Percentiles rank a stretch among this genome's conserved stretches.
phyloP scores from a whole-genome alignment of 139 green algal genomes.

The Chlamydomonas sphaeroides region DNA sequence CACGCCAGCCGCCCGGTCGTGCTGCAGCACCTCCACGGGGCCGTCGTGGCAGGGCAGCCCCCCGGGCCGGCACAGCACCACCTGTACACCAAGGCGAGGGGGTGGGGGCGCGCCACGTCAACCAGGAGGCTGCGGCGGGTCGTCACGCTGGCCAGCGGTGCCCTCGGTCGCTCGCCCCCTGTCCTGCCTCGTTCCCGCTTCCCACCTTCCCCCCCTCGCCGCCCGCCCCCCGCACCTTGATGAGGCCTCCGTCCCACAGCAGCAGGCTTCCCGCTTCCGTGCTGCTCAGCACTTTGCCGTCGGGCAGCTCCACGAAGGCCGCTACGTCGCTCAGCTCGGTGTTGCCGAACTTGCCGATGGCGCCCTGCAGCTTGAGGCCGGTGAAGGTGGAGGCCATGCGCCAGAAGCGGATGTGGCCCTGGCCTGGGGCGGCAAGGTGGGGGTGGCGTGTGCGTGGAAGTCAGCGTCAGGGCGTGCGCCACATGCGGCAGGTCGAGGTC shows the following conservation, averaged over 20 bases:
- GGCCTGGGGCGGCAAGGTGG: constrained; percentile 49
- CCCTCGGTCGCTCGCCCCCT: no score
- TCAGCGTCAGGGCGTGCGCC: no score
- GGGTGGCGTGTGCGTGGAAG: no score
- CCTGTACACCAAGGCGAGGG: no score
- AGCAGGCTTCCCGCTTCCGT: constrained; percentile 79
- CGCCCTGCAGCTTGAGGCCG: constrained; percentile 89
- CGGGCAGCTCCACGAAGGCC: constrained; percentile 81
- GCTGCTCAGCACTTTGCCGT: constrained; percentile 78
- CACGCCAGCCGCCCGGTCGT: constrained; percentile 53
- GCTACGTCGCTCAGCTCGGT: constrained; percentile 80
- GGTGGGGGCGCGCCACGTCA: no score
- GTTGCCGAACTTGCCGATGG: constrained; percentile 83
- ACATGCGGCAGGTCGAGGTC: no score
- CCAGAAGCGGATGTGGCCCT: constrained; percentile 91
- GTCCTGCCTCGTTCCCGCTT: no score
- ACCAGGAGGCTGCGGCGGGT: no score
- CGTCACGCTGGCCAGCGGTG: no score
- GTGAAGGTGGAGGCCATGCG: constrained; percentile 90
- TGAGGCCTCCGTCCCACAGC: constrained; percentile 84
- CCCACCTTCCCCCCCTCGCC: neutral
- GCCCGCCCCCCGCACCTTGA: constrained; percentile 63
- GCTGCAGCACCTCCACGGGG: constrained; percentile 69
- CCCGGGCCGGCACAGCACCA: constrained; percentile 57
- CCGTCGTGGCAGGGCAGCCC: constrained; percentile 76